Evolutionary conservation across 768 basidiomycete species (phyloP), one percentile per base, ranked within the genome.

Genomic region (Leccinum truebloodii): DNA sequence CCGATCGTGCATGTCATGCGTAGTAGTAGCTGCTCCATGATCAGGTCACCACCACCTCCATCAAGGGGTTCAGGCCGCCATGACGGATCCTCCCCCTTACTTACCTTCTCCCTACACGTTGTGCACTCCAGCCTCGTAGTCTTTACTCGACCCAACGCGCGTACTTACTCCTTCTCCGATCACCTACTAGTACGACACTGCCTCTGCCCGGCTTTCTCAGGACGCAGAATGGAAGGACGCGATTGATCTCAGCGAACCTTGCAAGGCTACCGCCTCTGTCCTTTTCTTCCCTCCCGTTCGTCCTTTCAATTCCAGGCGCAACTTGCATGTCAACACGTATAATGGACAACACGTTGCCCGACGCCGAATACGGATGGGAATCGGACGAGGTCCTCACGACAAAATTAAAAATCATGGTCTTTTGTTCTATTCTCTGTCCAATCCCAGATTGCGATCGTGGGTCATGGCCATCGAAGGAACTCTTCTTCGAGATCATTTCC

Each of bases 401-500:
- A 41, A 49, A 24, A 52, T 41, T 34, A 28, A 28, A 28, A 26
- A 61, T 62, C 65, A 37, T 46, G 32, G 30, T 34, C 28, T 54
- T 18, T 18, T 50, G 32, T 9, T 18, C 35, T 51, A 51, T 35
- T 49, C 14, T 52, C 10, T 52, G 22, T 57, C 39, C 54, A 35
- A 46, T 56, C 57, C n/a, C 55, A 65, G 63, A 65, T 65, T 54
- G 57, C 35, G 55, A 39, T 51, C 63, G 51, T 68, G 58, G 46
- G 62, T 54, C 32, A n/a, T 52, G 3, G 10, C 41, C 34, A 35
- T 13, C 44, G 44, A 46, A 46, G 32, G 24, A 14, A 14, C 3
- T 50, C 4, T 48, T 32, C 52, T 39, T 20, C 20, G 34, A 49
- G 22, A 61, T 54, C 48, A 50, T 32, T 62, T 66, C 64, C 28